phyloP scores from a whole-genome alignment of 1,139 yeast species.

The Magnusiomyces tetraspermus region DNA sequence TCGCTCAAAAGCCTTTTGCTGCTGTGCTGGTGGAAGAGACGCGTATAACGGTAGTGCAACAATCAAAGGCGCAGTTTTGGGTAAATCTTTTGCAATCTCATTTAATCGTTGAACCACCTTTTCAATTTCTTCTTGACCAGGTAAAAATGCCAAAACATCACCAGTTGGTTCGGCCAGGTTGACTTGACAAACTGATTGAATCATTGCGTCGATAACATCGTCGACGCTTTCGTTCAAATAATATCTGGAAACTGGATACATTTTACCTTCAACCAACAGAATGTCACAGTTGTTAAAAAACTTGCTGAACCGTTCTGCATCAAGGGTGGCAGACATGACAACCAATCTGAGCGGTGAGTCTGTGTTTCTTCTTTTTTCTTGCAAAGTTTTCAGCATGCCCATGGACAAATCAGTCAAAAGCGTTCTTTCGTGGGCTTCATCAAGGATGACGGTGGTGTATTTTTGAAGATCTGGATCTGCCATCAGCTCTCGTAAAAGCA shows the following conservation, averaged over 20 bases:
- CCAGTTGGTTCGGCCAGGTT: conserved; percentile 72
- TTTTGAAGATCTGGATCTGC: conserved; percentile 52
- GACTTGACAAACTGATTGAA: conserved; percentile 66
- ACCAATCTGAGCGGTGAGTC: conserved; percentile 40
- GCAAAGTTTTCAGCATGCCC: conserved; percentile 71
- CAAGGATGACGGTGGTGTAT: conserved; percentile 74
- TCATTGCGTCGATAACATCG: conserved; percentile 73
- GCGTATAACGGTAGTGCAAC: conserved; percentile 85
- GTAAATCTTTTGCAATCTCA: conserved; percentile 54
- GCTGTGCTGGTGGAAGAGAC: conserved; percentile 78
- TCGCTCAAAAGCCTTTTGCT: conserved; percentile 62
- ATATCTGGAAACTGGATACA: conserved; percentile 68
- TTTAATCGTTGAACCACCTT: conserved; percentile 58
- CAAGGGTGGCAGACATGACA: conserved; percentile 91
- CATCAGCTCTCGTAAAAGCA: conserved; percentile 88
- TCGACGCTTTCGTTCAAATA: conserved; percentile 56
- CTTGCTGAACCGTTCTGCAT: conserved; percentile 77
- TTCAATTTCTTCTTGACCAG: conserved; percentile 97
- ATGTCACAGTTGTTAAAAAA: conserved; percentile 76
- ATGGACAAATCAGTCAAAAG: conserved; percentile 79
- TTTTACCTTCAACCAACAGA: conserved; percentile 79
- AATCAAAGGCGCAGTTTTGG: conserved; percentile 65
- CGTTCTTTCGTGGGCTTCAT: conserved; percentile 97
- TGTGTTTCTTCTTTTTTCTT: conserved; percentile 30
- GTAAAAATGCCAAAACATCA: conserved; percentile 79